Evolutionary conservation across 2,329 filamentous ascomycete genomes (phyloP).

Genomic region (Clarireedia paspali): DNA sequence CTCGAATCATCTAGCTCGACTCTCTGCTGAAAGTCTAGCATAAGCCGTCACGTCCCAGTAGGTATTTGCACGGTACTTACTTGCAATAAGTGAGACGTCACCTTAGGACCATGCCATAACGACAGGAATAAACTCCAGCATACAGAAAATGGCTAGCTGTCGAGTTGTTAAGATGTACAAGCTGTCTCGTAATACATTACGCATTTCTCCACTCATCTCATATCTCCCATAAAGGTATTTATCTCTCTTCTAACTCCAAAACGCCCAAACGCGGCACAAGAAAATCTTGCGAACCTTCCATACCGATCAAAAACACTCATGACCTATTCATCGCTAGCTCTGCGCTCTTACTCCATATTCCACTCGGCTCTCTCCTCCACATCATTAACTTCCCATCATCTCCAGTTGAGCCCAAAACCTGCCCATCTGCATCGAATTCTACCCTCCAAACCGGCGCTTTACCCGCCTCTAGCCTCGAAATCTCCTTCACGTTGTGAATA

Average conservation of each 20-base stretch:
- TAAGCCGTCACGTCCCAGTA: too few relatives aligned
- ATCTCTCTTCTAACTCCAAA: not conserved
- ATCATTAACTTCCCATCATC: constrained; percentile 64
- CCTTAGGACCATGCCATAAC: too few relatives aligned
- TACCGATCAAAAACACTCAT: not conserved
- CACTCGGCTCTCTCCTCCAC: constrained; percentile 43
- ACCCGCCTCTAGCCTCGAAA: constrained; percentile 60
- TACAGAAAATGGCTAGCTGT: too few relatives aligned
- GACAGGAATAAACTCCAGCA: too few relatives aligned
- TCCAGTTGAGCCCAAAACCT: constrained; percentile 67
- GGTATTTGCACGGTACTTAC: too few relatives aligned
- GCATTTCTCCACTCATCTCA: too few relatives aligned
- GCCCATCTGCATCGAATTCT: constrained; percentile 61
- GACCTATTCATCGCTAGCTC: constrained; percentile 25
- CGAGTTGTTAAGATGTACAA: too few relatives aligned
- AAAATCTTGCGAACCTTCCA: not conserved
- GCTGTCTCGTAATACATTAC: too few relatives aligned
- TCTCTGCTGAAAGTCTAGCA: too few relatives aligned
- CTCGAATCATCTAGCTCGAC: too few relatives aligned
- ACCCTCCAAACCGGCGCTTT: constrained; percentile 69
- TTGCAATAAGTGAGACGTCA: too few relatives aligned
- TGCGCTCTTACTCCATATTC: constrained; percentile 26
- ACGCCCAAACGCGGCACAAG: not conserved
- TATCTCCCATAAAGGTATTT: not conserved
- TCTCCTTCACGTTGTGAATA: constrained; percentile 52